Evolutionary conservation across 306 rosid genomes (phyloP).

Genomic region (Acacia confusa): DNA sequence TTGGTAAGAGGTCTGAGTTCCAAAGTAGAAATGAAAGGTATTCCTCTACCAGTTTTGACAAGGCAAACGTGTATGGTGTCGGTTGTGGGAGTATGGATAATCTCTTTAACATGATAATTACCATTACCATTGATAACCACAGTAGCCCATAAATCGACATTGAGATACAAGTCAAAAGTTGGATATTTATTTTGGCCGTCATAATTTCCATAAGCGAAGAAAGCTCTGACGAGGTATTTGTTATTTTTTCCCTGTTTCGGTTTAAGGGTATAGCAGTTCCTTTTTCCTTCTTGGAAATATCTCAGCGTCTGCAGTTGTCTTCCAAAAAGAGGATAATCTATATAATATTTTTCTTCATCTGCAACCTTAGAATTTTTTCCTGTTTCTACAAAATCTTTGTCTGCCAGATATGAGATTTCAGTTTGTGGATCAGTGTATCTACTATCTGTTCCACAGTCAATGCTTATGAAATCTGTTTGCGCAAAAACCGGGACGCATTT

Average conservation of each 20-base stretch:
- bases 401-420: neutral
- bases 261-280: constrained; percentile 45
- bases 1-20: neutral
- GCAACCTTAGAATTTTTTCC: neutral
- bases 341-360: neutral
- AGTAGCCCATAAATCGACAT: constrained; percentile 34
- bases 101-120: neutral
- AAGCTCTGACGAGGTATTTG: constrained; percentile 44
- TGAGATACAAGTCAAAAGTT: constrained; percentile 38
- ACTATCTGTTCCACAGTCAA: neutral
- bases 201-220: constrained; percentile 43
- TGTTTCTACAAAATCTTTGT: neutral
- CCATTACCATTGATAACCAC: neutral
- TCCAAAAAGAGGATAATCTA: neutral
- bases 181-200: constrained; percentile 32
- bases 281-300: constrained; percentile 43
- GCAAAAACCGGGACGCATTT: neutral
- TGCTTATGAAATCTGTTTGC: neutral
- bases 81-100: constrained; percentile 36
- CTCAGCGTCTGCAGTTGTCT: constrained; percentile 26
- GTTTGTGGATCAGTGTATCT: neutral
- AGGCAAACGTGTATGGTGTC: constrained; percentile 39
- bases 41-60: constrained; percentile 8
- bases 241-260: constrained; percentile 30
- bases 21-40: constrained; percentile 18